These are phyloP conservation scores for Aspergillus leporis DNA, from an alignment of 495 filamentous ascomycete genomes.

Conservation along the genomic window DNA sequence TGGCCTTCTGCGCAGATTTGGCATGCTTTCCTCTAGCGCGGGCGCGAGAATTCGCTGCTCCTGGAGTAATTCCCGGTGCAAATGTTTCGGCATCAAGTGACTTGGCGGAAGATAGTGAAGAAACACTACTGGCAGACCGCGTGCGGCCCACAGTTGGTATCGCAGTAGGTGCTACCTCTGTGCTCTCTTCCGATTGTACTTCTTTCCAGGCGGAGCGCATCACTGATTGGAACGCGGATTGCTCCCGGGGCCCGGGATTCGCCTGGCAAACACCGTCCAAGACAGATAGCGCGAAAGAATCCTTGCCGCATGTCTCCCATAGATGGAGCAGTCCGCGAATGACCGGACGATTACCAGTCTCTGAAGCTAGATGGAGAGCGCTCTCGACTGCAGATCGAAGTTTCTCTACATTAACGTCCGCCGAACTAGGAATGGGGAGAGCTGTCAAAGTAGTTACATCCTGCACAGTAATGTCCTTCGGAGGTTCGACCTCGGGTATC, in stretches of 20 bases:
- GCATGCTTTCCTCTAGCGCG: conserved; percentile 32
- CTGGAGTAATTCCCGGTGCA: conserved; percentile 19
- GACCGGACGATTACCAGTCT: conserved; percentile 28
- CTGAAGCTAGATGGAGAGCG: conserved; percentile 23
- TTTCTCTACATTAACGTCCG: conserved; percentile 28
- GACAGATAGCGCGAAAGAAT: conserved; percentile 28
- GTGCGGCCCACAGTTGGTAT: conserved; percentile 15
- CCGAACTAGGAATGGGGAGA: conserved; percentile 24
- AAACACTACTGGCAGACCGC: conserved; percentile 46
- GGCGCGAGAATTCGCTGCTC: conserved; percentile 18
- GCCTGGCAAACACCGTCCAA: conserved; percentile 27
- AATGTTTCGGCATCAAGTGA: conserved; percentile 33
- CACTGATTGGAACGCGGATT: conserved; percentile 26
- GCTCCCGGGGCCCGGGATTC: conserved; percentile 25
- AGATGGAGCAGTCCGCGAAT: conserved; percentile 29
- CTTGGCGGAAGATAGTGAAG: conserved; percentile 45
- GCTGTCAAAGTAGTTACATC: conserved; percentile 21
- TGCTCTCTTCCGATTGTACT: conserved; percentile 16
- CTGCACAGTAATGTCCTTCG: conserved; percentile 11
- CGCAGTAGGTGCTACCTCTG: conserved; percentile 4
- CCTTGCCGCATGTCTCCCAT: conserved; percentile 28
- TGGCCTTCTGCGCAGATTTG: conserved; percentile 24
- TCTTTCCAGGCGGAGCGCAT: conserved; percentile 28
- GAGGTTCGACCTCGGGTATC: conserved; percentile 3
- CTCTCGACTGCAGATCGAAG: conserved; percentile 25